Base-by-base conservation (phyloP, 345 rosid genomes). In the Populus pruinosa region DNA sequence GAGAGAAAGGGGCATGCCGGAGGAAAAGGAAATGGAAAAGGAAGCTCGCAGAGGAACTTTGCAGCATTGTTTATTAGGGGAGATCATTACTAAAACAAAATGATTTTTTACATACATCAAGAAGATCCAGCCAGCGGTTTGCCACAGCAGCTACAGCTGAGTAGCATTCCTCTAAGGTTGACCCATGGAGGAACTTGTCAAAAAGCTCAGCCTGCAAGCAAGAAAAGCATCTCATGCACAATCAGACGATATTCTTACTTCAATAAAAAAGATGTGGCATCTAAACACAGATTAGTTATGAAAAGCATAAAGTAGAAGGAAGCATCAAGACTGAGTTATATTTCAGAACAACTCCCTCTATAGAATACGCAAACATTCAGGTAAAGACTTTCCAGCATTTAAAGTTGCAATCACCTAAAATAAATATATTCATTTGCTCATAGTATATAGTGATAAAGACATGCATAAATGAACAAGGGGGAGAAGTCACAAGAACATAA, bases 61-160 rank as follows among this genome's bases (percentile, higher is more conserved):
- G 21, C n/a, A 69, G 23, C 31, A 21, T 68, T 67, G 43, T 68
- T 50, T 74, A 17, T 64, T 50, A 71, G 29, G 20, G 39, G 29
- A 43, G 63, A 61, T 43, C 39, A 43, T 44, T 67, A 13, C 43
- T 41, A 29, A 69, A 76, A 76, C 29, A 1, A 65, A 56, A 18
- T 50, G 27, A 67, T 59, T 33, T 9, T 39, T 77, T 76, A 63
- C 94, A 72, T 85, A 94, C 97, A 85, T 91, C 99, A 64, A 95
- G 97, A 79, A 95, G 91, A 87, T 95, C 99, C 82, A 95, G 98
- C 99, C 99, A 93, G 77, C 93, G 90, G 77, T 95, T 88, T 84
- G 99, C 99, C 70, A 95, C 96, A 70, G 91, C 87, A 82, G 99
- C 99, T 72, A 95, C 99, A 80, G 93, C 89, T 50, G 86, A 91